phyloP scores from a whole-genome alignment of 225 moss, liverwort and hornwort species.

The Pseudisothecium myosuroides region DNA sequence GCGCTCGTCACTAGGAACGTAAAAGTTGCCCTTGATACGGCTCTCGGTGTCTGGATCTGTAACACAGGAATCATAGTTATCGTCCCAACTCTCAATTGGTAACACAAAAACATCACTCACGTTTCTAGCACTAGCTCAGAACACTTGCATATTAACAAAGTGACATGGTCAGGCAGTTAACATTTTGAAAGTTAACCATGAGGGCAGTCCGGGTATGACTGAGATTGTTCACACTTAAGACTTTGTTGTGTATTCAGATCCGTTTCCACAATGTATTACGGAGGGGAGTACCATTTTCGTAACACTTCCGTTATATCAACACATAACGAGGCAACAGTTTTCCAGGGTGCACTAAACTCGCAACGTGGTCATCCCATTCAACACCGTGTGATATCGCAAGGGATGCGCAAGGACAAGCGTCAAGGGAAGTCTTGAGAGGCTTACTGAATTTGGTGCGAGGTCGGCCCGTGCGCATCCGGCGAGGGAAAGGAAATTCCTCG shows the following conservation, averaged over 20 bases:
- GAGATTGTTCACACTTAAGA: neutral
- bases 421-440: neutral
- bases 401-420: neutral
- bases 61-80: neutral
- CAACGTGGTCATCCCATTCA: neutral
- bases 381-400: neutral
- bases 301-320: neutral
- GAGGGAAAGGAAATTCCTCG: constrained; percentile 34
- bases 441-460: neutral
- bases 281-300: neutral
- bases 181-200: neutral
- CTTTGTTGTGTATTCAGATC: neutral
- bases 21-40: neutral
- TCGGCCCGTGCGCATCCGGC: constrained; percentile 51
- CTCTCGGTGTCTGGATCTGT: neutral
- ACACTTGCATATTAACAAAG: neutral
- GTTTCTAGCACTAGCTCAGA: neutral
- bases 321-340: neutral
- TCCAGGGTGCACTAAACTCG: neutral
- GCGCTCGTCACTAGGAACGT: constrained; percentile 28
- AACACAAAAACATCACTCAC: neutral
- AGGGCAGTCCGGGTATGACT: neutral
- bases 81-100: neutral
- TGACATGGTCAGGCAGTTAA: neutral
- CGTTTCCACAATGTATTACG: neutral